Base-by-base conservation (phyloP, 192 early-diverging fungal species). In the Coemansia sp. region DNA sequence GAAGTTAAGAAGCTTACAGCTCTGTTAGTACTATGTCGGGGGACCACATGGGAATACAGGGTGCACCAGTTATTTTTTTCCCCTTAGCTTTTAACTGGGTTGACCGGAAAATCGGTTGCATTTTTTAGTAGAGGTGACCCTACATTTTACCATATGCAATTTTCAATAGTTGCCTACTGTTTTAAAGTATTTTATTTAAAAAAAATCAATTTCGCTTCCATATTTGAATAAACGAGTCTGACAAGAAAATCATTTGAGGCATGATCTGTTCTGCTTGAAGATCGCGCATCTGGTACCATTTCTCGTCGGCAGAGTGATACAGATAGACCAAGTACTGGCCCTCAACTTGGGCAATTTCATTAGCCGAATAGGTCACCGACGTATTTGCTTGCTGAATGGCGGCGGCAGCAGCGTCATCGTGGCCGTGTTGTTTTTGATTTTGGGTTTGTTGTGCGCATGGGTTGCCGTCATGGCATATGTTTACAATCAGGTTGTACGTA, bases 221-320 rank as follows among this genome's bases (percentile, higher is more conserved):
- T 63, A 97, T 85, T 81, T 94, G 92, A 41, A 97, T 85, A 66
- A 93, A 96, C 1, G 87, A 83, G 50, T 97, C 96, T 0, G 88
- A 87, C 32, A 97, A 67, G 44, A 93, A 89, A 30, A 98, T 87
- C 90, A 95, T 92, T 47, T 97, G 92, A 5, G 96, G 87, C 71
- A 90, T 85, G 35, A 95, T 87, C 40, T 90, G 89, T 44, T 95
- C 90, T 4, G 95, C 92, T 45, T 88, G 80, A 42, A 98, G 73
- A 65, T 98, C 96, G 52, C 94, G 96, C 23, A 96, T 88, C 67
- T 84, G 87, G 63, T 90, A 92, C 96, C 96, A 98, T 60, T 94
- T 87, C 50, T 90, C 90, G 46, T 80, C 81, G 3, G 85, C 83
- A 14, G 77, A 76, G 53, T 86, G 77, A n/a, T 82, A 79, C 39